Evolutionary conservation across 345 rosid genomes (phyloP).

Genomic region (Eucalyptus regnans): DNA sequence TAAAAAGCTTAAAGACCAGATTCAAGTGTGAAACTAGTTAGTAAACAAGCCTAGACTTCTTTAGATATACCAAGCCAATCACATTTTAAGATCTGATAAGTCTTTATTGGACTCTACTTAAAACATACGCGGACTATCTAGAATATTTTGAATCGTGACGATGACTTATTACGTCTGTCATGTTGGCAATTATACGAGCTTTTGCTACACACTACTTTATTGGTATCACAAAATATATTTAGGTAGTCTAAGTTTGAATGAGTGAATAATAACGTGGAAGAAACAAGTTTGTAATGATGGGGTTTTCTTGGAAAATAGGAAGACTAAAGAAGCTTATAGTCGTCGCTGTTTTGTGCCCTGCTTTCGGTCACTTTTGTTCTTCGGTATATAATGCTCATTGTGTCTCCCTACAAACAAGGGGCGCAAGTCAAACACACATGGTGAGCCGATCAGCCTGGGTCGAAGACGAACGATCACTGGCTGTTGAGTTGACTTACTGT

Average conservation of each 20-base stretch:
- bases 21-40: background rate
- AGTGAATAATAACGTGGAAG: background rate
- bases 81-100: background rate
- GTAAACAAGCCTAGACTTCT: background rate
- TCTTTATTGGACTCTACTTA: background rate
- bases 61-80: background rate
- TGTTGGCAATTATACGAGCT: background rate
- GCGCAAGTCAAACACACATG: background rate
- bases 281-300: background rate
- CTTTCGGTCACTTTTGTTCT: background rate
- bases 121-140: background rate
- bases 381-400: background rate
- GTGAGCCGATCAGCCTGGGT: background rate
- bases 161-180: background rate
- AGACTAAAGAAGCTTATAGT: background rate
- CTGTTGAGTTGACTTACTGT: background rate
- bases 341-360: background rate
- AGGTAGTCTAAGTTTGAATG: background rate
- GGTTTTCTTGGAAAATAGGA: background rate
- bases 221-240: background rate
- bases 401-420: background rate
- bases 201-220: background rate
- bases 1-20: background rate
- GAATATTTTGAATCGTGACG: background rate
- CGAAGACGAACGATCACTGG: background rate